phyloP scores from a whole-genome alignment of 345 rosid species.

The Durio zibethinus region DNA sequence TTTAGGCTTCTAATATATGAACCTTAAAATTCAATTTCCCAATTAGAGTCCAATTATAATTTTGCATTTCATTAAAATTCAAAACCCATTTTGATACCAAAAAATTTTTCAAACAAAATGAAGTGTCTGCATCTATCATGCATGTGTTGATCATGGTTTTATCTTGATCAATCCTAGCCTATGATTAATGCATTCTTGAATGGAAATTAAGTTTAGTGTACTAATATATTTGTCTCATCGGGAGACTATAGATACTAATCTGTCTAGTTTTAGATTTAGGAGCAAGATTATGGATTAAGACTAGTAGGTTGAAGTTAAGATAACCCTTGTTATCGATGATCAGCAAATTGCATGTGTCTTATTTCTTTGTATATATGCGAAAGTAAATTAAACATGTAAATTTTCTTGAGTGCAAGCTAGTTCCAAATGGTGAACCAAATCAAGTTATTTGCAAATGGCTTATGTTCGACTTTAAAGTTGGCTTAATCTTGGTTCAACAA shows the following conservation, averaged over 20 bases:
- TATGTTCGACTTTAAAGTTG: too few relatives aligned
- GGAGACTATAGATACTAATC: background rate
- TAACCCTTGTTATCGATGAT: background rate
- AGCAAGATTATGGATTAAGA: background rate
- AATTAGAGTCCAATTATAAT: too few relatives aligned
- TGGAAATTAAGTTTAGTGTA: background rate
- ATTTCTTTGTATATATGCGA: background rate
- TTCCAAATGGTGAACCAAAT: background rate
- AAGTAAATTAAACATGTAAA: background rate
- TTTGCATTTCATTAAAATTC: too few relatives aligned
- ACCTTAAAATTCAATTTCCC: too few relatives aligned
- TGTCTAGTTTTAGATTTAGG: background rate
- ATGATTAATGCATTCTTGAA: background rate
- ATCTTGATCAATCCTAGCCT: background rate
- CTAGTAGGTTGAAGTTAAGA: background rate
- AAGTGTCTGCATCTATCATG: too few relatives aligned
- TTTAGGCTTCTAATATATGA: too few relatives aligned
- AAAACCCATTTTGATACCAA: too few relatives aligned
- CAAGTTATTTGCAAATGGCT: too few relatives aligned
- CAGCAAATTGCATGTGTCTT: background rate
- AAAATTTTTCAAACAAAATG: too few relatives aligned
- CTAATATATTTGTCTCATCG: background rate
- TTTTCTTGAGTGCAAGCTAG: background rate
- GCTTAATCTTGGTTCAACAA: too few relatives aligned
- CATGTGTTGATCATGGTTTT: background rate